A percentile compares a stretch with the other conserved stretches of the same genome.
These are phyloP conservation scores for Penicillium subrubescens DNA, from an alignment of 495 filamentous ascomycete species.

Conservation along the genomic window DNA sequence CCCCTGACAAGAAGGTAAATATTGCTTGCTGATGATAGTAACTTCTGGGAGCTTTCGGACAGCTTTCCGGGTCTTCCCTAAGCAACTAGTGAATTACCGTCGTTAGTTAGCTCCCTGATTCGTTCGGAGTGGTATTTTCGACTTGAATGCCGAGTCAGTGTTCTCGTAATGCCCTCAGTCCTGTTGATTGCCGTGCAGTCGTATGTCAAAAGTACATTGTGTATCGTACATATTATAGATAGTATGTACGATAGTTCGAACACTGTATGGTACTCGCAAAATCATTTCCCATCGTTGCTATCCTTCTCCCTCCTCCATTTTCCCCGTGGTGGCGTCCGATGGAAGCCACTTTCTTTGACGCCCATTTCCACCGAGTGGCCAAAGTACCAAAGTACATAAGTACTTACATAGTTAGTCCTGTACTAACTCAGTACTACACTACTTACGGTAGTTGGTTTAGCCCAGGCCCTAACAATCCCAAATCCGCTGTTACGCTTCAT, in stretches of 20 bases:
- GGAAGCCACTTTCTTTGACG: not conserved
- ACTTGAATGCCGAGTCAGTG: not conserved
- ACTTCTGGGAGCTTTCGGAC: not conserved
- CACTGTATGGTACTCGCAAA: not conserved
- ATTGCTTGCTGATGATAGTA: not conserved
- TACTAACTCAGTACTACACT: not conserved
- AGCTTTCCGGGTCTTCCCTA: not conserved
- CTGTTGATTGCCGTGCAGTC: not conserved
- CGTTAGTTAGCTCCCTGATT: not conserved
- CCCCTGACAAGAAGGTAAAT: not conserved
- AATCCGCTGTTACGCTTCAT: constrained; percentile 1
- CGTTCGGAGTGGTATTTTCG: not conserved
- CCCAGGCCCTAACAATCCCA: not conserved
- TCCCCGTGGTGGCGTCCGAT: not conserved
- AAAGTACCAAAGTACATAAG: no score
- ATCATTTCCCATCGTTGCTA: not conserved
- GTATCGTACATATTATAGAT: not conserved
- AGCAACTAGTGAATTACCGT: not conserved
- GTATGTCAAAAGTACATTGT: not conserved
- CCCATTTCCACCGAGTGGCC: not conserved
- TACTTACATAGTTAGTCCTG: no score
- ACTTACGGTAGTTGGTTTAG: not conserved
- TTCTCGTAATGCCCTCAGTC: not conserved
- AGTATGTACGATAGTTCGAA: not conserved
- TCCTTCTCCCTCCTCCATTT: not conserved